These are phyloP conservation scores for Cutaneotrichosporon arboriforme DNA, from an alignment of 1,284 basidiomycete species.

Conservation along the genomic window DNA sequence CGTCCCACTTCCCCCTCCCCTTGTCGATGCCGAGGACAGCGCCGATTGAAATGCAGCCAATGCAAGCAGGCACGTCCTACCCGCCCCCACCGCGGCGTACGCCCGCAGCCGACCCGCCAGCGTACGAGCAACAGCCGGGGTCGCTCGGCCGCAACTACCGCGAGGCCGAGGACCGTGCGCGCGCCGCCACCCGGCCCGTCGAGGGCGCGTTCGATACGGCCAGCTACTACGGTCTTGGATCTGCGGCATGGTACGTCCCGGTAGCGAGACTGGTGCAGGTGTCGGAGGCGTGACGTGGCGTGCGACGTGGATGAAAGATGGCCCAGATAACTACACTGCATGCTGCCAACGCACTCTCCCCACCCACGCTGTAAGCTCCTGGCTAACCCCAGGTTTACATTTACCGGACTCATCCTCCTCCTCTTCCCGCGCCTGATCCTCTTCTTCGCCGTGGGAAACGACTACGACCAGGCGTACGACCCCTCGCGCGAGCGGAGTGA, in stretches of 20 bases:
- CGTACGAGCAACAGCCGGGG: constrained; percentile 7
- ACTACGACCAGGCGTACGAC: neutral
- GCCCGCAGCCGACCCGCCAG: neutral
- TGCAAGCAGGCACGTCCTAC: constrained; percentile 17
- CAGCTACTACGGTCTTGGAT: constrained; percentile 30
- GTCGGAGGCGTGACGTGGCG: neutral
- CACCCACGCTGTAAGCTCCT: neutral
- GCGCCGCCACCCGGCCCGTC: constrained; percentile 32
- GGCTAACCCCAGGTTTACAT: constrained; percentile 30
- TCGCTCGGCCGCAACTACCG: constrained; percentile 29
- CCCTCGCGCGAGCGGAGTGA: constrained; percentile 8
- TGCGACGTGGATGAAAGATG: neutral
- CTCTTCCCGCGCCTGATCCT: constrained; percentile 45
- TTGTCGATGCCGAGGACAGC: neutral
- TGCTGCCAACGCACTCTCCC: too few relatives aligned
- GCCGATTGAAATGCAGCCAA: constrained; percentile 24
- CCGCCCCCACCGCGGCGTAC: constrained; percentile 25
- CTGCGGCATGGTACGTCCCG: constrained; percentile 35
- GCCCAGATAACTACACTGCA: neutral
- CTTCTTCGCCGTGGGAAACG: constrained; percentile 41
- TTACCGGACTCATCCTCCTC: constrained; percentile 38
- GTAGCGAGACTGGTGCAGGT: neutral
- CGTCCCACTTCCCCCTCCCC: too few relatives aligned
- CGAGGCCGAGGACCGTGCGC: constrained; percentile 39
- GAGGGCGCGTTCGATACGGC: constrained; percentile 38